Conservation (phyloP, 1,284 basidiomycete genomes). For the Psilocybe mexicana region DNA sequence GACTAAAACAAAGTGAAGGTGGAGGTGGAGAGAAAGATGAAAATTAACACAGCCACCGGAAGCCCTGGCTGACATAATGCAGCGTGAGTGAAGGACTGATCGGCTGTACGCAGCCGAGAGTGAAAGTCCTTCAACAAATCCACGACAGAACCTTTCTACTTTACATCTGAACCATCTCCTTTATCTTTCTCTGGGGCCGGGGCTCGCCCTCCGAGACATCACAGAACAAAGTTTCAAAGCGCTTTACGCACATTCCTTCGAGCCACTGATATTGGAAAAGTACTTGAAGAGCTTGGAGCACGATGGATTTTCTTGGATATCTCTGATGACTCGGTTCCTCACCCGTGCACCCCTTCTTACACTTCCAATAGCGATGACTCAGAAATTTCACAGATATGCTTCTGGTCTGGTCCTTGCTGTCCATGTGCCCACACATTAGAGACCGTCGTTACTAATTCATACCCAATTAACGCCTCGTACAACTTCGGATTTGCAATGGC, state of each 20-base stretch:
- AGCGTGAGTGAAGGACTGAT: conserved; percentile 11
- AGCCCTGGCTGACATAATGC: conserved; percentile 18
- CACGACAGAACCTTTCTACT: neutral
- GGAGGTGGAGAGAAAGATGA: conserved; percentile 8
- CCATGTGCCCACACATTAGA: neutral
- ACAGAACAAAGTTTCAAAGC: neutral
- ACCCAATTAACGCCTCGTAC: neutral
- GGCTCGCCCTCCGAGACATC: neutral
- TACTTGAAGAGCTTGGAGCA: no score
- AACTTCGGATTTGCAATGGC: neutral
- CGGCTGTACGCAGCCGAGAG: neutral
- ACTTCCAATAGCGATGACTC: neutral
- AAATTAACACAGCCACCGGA: conserved; percentile 24
- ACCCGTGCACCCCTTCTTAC: no score
- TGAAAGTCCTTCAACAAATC: neutral
- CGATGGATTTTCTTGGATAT: no score
- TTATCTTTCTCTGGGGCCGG: neutral
- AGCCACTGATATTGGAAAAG: no score
- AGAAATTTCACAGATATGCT: neutral
- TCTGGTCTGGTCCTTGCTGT: neutral
- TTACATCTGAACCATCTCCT: no score
- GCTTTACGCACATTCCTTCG: no score
- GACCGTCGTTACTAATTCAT: neutral
- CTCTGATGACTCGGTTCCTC: no score
- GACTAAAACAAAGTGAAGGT: neutral